These are phyloP conservation scores for Ophiostoma sp. DNA, from an alignment of 2,329 filamentous ascomycete genomes.

Conservation along the genomic window DNA sequence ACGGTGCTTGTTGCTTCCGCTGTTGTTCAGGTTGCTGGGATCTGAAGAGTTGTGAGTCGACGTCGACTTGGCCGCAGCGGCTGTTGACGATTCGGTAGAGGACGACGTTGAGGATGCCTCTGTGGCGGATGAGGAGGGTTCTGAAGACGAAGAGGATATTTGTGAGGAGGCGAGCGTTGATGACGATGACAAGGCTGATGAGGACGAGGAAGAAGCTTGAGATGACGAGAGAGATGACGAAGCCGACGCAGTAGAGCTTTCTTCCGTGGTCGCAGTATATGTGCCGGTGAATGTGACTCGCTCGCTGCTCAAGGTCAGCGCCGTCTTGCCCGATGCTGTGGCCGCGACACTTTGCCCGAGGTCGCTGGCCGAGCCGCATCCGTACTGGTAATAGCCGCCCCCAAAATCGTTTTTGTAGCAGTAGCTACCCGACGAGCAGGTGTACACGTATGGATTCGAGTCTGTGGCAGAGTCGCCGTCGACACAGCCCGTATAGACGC, in stretches of 20 bases:
- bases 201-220: slow-evolving; percentile 16
- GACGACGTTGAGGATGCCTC: slow-evolving; percentile 15
- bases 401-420: slow-evolving; percentile 54
- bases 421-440: slow-evolving; percentile 46
- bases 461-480: slow-evolving; percentile 46
- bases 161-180: slow-evolving; percentile 23
- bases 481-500: slow-evolving; percentile 55
- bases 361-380: slow-evolving; percentile 48
- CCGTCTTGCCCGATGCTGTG: slow-evolving; percentile 41
- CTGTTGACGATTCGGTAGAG: slow-evolving; percentile 23
- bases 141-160: not conserved
- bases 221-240: slow-evolving; percentile 20
- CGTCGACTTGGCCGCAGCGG: slow-evolving; percentile 19
- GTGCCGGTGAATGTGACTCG: slow-evolving; percentile 40
- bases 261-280: slow-evolving; percentile 30
- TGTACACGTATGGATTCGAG: slow-evolving; percentile 53
- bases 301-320: slow-evolving; percentile 38
- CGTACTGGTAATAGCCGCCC: slow-evolving; percentile 53
- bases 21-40: slow-evolving; percentile 28
- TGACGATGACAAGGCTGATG: not conserved
- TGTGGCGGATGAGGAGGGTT: slow-evolving; percentile 8
- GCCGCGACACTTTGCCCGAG: slow-evolving; percentile 47
- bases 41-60: slow-evolving; percentile 22
- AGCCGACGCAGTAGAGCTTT: not conserved
- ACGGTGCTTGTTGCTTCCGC: slow-evolving; percentile 28